Conservation (phyloP, 2,329 filamentous ascomycete species). For the Aureobasidium namibiae region DNA sequence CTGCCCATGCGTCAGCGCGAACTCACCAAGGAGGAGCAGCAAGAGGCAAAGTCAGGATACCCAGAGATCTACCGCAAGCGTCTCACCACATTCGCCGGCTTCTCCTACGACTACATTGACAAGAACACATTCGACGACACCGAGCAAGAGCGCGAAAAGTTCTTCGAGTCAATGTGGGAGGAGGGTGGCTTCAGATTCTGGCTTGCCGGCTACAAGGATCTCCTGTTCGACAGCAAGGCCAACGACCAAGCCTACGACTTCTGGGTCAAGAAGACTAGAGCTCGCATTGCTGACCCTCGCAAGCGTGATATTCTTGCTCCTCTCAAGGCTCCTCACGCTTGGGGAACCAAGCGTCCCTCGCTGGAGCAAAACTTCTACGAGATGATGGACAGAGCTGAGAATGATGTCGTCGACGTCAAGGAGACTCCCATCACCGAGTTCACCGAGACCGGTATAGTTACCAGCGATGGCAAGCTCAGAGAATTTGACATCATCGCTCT, state of each 20-base stretch:
- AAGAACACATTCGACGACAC: slow-evolving; percentile 44
- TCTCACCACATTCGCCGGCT: slow-evolving; percentile 49
- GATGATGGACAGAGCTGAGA: slow-evolving; percentile 35
- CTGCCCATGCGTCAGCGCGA: slow-evolving; percentile 50
- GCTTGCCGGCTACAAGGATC: slow-evolving; percentile 35
- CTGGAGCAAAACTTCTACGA: slow-evolving; percentile 42
- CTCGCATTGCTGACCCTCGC: slow-evolving; percentile 34
- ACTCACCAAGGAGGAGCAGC: slow-evolving; percentile 45
- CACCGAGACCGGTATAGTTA: slow-evolving; percentile 37
- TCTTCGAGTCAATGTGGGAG: slow-evolving; percentile 35
- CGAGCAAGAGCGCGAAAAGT: slow-evolving; percentile 34
- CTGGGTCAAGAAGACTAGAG: slow-evolving; percentile 37
- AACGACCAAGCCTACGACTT: slow-evolving; percentile 40
- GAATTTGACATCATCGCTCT: slow-evolving; percentile 41
- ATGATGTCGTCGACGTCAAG: slow-evolving; percentile 36
- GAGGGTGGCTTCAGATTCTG: slow-evolving; percentile 34
- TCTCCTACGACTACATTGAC: slow-evolving; percentile 48
- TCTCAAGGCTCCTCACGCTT: slow-evolving; percentile 35
- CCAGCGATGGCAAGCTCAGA: slow-evolving; percentile 31
- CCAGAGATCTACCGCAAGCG: slow-evolving; percentile 44
- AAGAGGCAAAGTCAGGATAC: slow-evolving; percentile 35
- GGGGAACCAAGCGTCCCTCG: slow-evolving; percentile 39
- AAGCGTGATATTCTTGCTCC: slow-evolving; percentile 42
- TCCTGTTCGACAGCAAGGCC: slow-evolving; percentile 33
- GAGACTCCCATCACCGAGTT: slow-evolving; percentile 35